Conservation (phyloP, 768 basidiomycete genomes). For the Amanita subjunquillea region DNA sequence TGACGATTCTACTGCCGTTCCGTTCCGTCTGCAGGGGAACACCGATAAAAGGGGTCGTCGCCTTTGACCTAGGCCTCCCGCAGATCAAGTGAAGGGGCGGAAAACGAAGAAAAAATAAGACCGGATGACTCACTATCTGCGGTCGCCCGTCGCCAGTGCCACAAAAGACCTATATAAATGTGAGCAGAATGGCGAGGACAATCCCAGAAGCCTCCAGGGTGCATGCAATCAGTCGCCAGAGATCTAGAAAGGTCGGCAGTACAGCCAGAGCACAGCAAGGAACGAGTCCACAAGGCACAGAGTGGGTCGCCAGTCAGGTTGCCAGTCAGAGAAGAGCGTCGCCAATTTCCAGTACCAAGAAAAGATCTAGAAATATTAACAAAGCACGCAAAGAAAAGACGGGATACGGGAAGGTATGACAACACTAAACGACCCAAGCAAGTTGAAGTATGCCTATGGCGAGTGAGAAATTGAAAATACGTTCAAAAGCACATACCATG, state of each 20-base stretch:
- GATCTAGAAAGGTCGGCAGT: not conserved
- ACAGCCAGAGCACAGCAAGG: no score
- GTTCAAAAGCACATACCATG: no score
- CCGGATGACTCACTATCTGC: not conserved
- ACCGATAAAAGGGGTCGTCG: not conserved
- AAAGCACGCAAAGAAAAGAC: no score
- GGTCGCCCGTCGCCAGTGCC: not conserved
- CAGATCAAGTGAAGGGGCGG: not conserved
- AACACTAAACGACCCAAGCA: no score
- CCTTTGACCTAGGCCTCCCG: not conserved
- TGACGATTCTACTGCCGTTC: no score
- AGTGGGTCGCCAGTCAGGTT: no score
- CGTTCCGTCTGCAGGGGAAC: not conserved
- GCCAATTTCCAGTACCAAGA: no score
- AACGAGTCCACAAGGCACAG: no score
- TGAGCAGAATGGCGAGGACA: not conserved
- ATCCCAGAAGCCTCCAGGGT: not conserved
- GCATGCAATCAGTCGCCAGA: not conserved
- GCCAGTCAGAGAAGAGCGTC: not conserved
- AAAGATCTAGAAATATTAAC: no score
- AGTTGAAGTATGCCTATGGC: no score
- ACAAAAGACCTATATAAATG: not conserved
- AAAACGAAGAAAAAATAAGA: not conserved
- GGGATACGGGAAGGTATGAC: no score
- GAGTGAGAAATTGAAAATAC: no score